Conservation (phyloP, 2,329 filamentous ascomycete species). For the Lizonia empirigonia region DNA sequence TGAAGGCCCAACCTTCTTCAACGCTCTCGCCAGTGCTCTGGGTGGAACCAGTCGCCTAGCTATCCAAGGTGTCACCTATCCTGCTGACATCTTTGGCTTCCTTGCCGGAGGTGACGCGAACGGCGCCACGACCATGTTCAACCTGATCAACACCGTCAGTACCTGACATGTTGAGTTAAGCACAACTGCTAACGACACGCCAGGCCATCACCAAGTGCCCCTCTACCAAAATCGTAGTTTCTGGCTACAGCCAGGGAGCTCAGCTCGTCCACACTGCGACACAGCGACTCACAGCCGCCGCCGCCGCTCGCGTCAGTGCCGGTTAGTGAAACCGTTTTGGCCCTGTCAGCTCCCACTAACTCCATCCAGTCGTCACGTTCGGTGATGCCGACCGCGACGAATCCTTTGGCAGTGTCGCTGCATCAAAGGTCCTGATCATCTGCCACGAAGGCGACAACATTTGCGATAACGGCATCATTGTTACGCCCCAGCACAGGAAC, state of each 20-base stretch:
- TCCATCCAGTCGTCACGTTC: slow-evolving; percentile 40
- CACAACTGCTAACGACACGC: not conserved
- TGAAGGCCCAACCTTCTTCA: slow-evolving; percentile 55
- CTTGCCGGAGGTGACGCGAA: slow-evolving; percentile 53
- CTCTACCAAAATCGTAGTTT: slow-evolving; percentile 38
- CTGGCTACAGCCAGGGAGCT: slow-evolving; percentile 47
- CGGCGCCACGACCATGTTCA: slow-evolving; percentile 53
- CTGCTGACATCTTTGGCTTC: slow-evolving; percentile 53
- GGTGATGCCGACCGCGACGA: slow-evolving; percentile 46
- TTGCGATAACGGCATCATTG: slow-evolving; percentile 35
- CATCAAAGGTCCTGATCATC: slow-evolving; percentile 42
- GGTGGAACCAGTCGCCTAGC: slow-evolving; percentile 52
- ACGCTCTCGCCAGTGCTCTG: slow-evolving; percentile 50
- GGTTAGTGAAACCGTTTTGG: slow-evolving; percentile 15
- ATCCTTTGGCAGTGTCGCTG: slow-evolving; percentile 35
- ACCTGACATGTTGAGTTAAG: not conserved
- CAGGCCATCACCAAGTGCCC: slow-evolving; percentile 33
- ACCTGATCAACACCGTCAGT: slow-evolving; percentile 45
- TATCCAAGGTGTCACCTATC: slow-evolving; percentile 63
- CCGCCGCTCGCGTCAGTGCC: slow-evolving; percentile 30
- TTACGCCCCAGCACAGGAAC: slow-evolving; percentile 32
- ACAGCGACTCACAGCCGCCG: slow-evolving; percentile 30
- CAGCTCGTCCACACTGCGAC: slow-evolving; percentile 55
- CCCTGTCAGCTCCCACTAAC: not conserved
- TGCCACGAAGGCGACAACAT: slow-evolving; percentile 47